phyloP scores from a whole-genome alignment of 768 basidiomycete genomes.

The Gymnopilus dilepis region DNA sequence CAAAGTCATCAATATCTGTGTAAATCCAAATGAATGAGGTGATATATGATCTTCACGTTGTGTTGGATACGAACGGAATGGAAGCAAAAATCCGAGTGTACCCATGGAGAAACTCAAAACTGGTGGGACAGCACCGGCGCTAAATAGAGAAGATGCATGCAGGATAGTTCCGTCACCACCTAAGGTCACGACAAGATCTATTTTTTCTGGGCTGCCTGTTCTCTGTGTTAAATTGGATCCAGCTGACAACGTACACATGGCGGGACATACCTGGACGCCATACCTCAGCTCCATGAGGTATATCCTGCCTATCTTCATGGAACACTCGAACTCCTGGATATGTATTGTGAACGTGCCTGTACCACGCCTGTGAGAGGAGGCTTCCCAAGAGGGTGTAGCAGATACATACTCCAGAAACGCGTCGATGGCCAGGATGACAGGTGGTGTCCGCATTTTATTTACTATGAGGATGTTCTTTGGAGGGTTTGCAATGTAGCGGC shows the following conservation, averaged over 20 bases:
- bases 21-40: neutral
- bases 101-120: slow-evolving; percentile 93
- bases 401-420: slow-evolving; percentile 67
- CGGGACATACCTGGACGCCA: slow-evolving; percentile 64
- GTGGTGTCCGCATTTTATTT: slow-evolving; percentile 80
- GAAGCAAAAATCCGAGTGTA: slow-evolving; percentile 90
- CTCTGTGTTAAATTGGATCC: slow-evolving; percentile 12
- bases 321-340: slow-evolving; percentile 70
- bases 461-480: slow-evolving; percentile 76
- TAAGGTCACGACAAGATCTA: slow-evolving; percentile 88
- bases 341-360: slow-evolving; percentile 59
- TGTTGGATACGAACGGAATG: slow-evolving; percentile 74
- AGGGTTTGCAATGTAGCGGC: slow-evolving; percentile 38
- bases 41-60: neutral
- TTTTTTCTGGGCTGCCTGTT: slow-evolving; percentile 60
- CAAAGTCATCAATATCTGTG: slow-evolving; percentile 87
- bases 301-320: slow-evolving; percentile 69
- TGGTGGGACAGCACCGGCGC: slow-evolving; percentile 89
- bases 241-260: neutral
- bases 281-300: slow-evolving; percentile 64
- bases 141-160: slow-evolving; percentile 91
- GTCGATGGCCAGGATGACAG: slow-evolving; percentile 77
- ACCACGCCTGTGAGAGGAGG: neutral
- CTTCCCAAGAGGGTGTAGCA: slow-evolving; percentile 2
- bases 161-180: slow-evolving; percentile 97